Evolutionary conservation across 768 basidiomycete species (phyloP), one percentile per base, ranked within the genome.

Genomic region (Leucocoprinus leucothites): DNA sequence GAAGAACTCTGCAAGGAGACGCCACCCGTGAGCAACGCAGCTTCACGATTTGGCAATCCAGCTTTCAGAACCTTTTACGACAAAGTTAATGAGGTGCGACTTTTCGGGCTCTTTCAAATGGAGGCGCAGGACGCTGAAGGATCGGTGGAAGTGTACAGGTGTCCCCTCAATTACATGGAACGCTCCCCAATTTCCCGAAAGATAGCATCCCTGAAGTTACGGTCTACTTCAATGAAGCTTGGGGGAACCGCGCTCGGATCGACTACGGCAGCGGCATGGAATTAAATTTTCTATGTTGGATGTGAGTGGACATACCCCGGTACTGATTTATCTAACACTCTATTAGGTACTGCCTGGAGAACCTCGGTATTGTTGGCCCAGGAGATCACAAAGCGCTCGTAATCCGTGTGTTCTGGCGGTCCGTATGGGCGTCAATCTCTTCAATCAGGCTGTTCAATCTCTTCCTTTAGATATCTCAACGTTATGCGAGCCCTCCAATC

Each of bases 181-280:
- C 64, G 0, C 69, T 94, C 8, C 81, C 85, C 0, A 75, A 76
- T 5, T 67, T 94, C 1, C 82, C 86, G 0, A 46, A 63, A 2
- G 82, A 82, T 3, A 79, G 85, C 0, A 76, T 84, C 3, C 65
- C 74, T 3, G 96, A 98, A 65, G 69, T 97, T 3, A 81, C 85
- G 1, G 77, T 74, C 0, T 99, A 98, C 67, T 89, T 98, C 64
- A 72, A 76, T 35, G 91, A 95, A 65, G 72, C 86, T 14, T 98
- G 95, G 95, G 97, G 97, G 0, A 97, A 90, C 67, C 75, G 89
- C 25, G 82, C 87, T 46, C 77, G 97, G 8, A 94, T 99, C 51
- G 97, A 99, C 70, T 99, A 99, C 70, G 97, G 97, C n/a, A 97
- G 94, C 63, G 97, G 97, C 13, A 98, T 98, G 96, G 97, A 99